These are phyloP conservation scores for Apiospora hydei DNA, from an alignment of 2,329 filamentous ascomycete genomes.

Conservation along the genomic window DNA sequence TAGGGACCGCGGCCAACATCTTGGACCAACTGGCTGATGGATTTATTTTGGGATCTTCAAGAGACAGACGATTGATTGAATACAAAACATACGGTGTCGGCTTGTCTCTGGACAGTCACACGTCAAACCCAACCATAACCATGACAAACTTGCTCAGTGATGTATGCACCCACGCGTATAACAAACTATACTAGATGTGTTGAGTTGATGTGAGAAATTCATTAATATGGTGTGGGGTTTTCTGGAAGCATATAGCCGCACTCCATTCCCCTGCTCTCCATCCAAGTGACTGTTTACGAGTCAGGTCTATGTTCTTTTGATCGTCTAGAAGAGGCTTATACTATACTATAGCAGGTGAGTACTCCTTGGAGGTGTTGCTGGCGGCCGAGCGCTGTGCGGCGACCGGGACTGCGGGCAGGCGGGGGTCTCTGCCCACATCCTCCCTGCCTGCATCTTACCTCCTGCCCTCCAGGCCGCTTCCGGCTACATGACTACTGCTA, in stretches of 20 bases:
- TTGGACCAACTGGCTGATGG: slow-evolving; percentile 9
- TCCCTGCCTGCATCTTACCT: not conserved
- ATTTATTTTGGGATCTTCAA: slow-evolving; percentile 17
- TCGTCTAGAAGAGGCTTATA: not conserved
- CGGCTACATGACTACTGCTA: slow-evolving; percentile 9
- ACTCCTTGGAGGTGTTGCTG: not conserved
- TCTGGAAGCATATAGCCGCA: not conserved
- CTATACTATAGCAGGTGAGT: not conserved
- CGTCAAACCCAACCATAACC: not conserved
- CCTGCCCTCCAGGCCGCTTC: not conserved
- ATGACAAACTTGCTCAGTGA: not conserved
- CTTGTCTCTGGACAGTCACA: slow-evolving; percentile 4
- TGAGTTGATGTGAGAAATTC: not conserved
- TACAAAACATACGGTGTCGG: not conserved
- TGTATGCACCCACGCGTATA: not conserved
- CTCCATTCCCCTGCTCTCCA: not conserved
- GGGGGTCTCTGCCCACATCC: not conserved
- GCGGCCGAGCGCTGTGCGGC: not conserved
- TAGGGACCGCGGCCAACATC: slow-evolving; percentile 13
- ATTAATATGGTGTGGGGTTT: not conserved
- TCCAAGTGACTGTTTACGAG: not conserved
- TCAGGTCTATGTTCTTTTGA: not conserved
- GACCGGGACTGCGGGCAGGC: too few relatives aligned
- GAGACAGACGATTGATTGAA: slow-evolving; percentile 16
- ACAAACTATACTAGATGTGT: not conserved